Conservation (phyloP, 768 basidiomycete genomes). For the Filobasidium wieringae region DNA sequence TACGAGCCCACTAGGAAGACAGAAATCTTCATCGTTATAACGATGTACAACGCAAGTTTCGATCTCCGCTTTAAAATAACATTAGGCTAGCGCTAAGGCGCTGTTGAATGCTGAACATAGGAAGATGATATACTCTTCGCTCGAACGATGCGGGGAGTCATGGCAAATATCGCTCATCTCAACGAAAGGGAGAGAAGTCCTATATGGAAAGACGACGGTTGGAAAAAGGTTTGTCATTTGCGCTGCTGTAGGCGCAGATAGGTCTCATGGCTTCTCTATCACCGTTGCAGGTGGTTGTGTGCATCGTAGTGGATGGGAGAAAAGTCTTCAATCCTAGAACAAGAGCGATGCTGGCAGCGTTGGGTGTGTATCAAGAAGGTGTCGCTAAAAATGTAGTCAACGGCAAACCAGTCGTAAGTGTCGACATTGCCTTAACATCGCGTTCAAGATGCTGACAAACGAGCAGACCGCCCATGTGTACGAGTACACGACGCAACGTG, state of each 20-base stretch:
- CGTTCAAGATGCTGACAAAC: background rate
- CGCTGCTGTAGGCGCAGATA: background rate
- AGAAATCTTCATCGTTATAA: conserved; percentile 81
- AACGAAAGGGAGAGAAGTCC: conserved; percentile 66
- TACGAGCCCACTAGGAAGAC: conserved; percentile 63
- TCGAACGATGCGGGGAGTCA: conserved; percentile 88
- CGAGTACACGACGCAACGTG: conserved; percentile 67
- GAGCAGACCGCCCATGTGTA: conserved; percentile 31
- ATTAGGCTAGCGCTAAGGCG: background rate
- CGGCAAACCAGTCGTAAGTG: conserved; percentile 54
- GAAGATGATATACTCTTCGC: conserved; percentile 77
- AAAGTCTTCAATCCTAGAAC: conserved; percentile 61
- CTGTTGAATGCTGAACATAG: conserved; percentile 42
- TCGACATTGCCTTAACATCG: too few species aligned
- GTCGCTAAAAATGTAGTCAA: conserved; percentile 51
- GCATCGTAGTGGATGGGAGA: conserved; percentile 78
- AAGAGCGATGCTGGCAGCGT: conserved; percentile 62
- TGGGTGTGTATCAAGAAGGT: conserved; percentile 88
- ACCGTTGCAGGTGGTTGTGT: conserved; percentile 56
- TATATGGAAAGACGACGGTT: conserved; percentile 94
- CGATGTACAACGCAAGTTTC: conserved; percentile 63
- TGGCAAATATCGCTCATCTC: conserved; percentile 83
- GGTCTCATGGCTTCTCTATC: too few species aligned
- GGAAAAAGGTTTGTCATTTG: conserved; percentile 60
- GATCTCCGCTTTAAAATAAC: background rate